Base-by-base conservation (phyloP, 2,329 filamentous ascomycete genomes). In the Geoglossum cookeanum region DNA sequence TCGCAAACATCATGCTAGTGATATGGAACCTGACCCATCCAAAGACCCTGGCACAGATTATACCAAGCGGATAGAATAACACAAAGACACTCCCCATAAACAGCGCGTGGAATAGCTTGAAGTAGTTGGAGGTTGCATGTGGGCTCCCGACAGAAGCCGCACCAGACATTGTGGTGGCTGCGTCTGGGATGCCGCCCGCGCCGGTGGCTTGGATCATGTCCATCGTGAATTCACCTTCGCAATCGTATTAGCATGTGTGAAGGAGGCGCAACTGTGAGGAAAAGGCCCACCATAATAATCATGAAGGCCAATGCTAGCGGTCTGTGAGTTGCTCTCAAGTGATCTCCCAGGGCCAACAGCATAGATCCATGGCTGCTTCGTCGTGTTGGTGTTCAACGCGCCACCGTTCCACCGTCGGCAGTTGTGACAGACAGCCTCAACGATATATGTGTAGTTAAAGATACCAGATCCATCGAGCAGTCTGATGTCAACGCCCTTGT, bases 11-110 rank as follows among this genome's bases (percentile, higher is more conserved):
- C 47, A 72, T 71, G 13, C 71, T 62, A 0, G 68, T 65, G 47
- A 71, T 67, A 62, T 76, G 74, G 15, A 70, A 64, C 54, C 66
- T 66, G 37, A 72, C 69, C 54, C 68, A 67, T 39, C 67, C 65
- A 29, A 71, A 61, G 9, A 72, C 68, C 1, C 69, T 68, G 0
- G 72, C 67, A 3, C 70, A 59, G 47, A 69, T 61, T 4, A 67
- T 63, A 3, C 68, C 68, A 6, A 67, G 56, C 3, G 68, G 68
- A 56, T 69, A 69, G 42, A 69, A 59, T 44, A 69, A 48, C 13
- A 70, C 61, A 62, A 70, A 69, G 4, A 67, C 63, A 32, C 69
- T 30, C 39, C 61, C 64, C 65, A 69, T 67, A 42, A 70, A 61
- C 6, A 66, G 60, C 7, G 65, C 68, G 60, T 70, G 57, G 15